Evolutionary conservation across 176 grass and related monocot species (phyloP), one percentile per base, ranked within the genome.

Genomic region (Juncus inflexus): DNA sequence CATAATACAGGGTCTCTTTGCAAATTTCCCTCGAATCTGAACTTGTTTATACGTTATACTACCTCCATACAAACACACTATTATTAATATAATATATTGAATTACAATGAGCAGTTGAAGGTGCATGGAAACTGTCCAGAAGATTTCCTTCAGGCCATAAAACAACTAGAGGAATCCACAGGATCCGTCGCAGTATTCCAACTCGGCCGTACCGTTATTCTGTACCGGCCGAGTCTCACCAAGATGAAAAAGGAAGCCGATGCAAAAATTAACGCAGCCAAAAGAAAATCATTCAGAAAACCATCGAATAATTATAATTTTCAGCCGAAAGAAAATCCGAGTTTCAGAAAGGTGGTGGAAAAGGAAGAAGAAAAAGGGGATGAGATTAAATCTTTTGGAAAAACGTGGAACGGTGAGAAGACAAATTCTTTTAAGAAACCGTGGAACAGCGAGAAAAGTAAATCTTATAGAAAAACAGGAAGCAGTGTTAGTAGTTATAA

Each of bases 201-300:
- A 68, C 91, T 97, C 5, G 94, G 88, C 9, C 83, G 94, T 11
- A 83, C 85, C 1, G 70, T 97, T 12, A 97, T 97, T 79, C 85
- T 97, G 41, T 97, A 97, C 58, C 70, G 83, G 55, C 94, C 88
- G 53, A 97, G 94, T 83, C 74, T 77, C 64, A 86, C 82, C 75
- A 97, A 97, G 78, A 91, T 92, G 85, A 83, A 82, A 70, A 92
- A 84, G 72, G 81, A 64, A 49, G 75, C 77, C 39, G 65, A 83
- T 47, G 61, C 55, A 52, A 37, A 73, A 64, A 83, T 73, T 9
- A 67, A 80, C 52, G 9, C 4, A 2, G 43, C 43, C 43, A 9
- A 47, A 47, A 47, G 9, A 47, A 47, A 47, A 47, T 9, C 43
- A 9, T 47, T 47, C 43, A 47, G 43, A 47, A 47, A 47, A 47